Conservation (phyloP, 2,329 filamentous ascomycete species). For the Orbilia oligospora region DNA sequence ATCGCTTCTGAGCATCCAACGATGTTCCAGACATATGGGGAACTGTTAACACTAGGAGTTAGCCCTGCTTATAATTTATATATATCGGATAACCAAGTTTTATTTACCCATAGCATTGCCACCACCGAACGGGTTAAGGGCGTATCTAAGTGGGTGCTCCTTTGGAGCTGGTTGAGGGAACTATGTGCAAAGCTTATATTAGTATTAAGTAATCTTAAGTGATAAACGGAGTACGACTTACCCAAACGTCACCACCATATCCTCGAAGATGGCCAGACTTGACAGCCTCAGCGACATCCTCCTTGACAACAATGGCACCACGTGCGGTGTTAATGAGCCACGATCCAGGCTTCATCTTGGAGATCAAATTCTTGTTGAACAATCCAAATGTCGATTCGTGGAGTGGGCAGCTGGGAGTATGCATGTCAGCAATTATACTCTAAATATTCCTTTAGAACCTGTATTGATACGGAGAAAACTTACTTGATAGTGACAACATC, state of each 20-base stretch:
- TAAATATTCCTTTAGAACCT: neutral
- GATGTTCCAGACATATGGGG: slow-evolving; percentile 99
- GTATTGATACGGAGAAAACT: neutral
- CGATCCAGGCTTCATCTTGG: slow-evolving; percentile 98
- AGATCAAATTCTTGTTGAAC: slow-evolving; percentile 98
- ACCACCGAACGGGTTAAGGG: slow-evolving; percentile 93
- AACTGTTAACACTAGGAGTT: slow-evolving; percentile 69
- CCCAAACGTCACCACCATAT: slow-evolving; percentile 73
- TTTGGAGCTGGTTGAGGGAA: slow-evolving; percentile 96
- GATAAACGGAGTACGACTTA: neutral
- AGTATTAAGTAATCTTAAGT: neutral
- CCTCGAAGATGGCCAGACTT: slow-evolving; percentile 91
- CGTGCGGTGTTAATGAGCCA: slow-evolving; percentile 99
- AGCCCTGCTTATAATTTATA: neutral
- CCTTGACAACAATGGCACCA: slow-evolving; percentile 99
- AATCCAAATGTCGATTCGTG: slow-evolving; percentile 97
- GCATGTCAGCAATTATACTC: neutral
- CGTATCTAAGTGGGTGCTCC: slow-evolving; percentile 92
- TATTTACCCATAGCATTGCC: slow-evolving; percentile 86
- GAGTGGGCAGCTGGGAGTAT: slow-evolving; percentile 78
- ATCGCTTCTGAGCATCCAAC: slow-evolving; percentile 96
- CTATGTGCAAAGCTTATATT: slow-evolving; percentile 68
- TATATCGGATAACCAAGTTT: neutral
- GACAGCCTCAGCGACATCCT: slow-evolving; percentile 94
- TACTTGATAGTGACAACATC: slow-evolving; percentile 96